Base-by-base conservation (phyloP, 371 early-diverging fungal genomes). In the Vairimorpha necatrix region DNA sequence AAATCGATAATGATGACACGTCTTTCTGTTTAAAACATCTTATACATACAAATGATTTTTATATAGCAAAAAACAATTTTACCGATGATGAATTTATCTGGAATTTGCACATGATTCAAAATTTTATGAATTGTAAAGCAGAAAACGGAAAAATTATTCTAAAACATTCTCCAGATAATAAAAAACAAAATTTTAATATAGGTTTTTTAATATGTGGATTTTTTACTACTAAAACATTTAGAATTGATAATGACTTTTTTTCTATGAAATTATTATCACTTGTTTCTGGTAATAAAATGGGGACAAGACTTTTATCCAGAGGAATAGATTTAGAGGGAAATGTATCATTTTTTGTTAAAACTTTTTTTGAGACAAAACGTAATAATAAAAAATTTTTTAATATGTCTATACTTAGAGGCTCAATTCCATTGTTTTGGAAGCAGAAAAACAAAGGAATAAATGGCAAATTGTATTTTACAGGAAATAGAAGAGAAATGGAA, bases 401-500 rank as follows among this genome's bases (percentile, higher is more conserved):
- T 7, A 63, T 78, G 26, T 75, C 66, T 14, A 62, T 80, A 0
- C 18, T 71, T 33, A 39, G 82, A 48, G 82, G 82, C 7, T 77
- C 77, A 20, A 74, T 82, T 7, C 82, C 82, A 13, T 26, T 82
- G 26, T 82, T 66, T 53, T 82, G 82, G 80, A 39, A 61, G 16
- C 82, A 82, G 36, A 63, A 30, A 9, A 74, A 74, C 39, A 38
- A 68, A 60, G 53, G 76, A 1, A 65, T 78, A 28, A 42, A 65
- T 14, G n/a, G 36, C 22, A 76, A 39, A 79, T 77, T 67, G 80
- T 83, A 33, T 70, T 84, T 24, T 83, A 89, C 70, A 88, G 82
- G 80, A 82, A 86, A 72, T 80, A 85, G 78, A 67, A 88, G 87
- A 20, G 90, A 90, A 9, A 88, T 89, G 0, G 85, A 87, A 78